Percentiles rank a stretch among this genome's conserved stretches.
These are phyloP conservation scores for Pseudogymnoascus sp. DNA, from an alignment of 2,329 filamentous ascomycete species.

Conservation along the genomic window DNA sequence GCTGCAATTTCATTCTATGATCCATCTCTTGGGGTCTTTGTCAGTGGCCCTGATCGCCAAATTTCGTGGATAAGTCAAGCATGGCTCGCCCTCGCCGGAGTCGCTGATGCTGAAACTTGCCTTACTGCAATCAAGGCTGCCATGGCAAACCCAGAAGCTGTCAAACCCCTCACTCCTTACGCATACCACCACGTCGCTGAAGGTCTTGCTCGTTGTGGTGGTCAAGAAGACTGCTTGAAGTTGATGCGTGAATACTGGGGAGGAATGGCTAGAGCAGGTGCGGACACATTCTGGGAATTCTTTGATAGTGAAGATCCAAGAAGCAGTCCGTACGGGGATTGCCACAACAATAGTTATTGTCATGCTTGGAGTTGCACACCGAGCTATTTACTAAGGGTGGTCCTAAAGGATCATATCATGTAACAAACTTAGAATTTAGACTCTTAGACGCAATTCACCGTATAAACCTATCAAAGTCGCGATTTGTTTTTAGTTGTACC, in stretches of 20 bases:
- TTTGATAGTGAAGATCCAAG: constrained; percentile 26
- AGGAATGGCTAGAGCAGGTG: constrained; percentile 28
- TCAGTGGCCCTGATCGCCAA: constrained; percentile 26
- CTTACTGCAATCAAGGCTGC: constrained; percentile 22
- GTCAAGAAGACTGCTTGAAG: constrained; percentile 24
- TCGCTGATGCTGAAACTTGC: constrained; percentile 18
- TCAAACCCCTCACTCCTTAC: constrained; percentile 30
- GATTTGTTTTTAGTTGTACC: background rate
- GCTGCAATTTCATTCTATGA: constrained; percentile 21
- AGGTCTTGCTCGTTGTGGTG: constrained; percentile 24
- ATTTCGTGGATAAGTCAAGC: constrained; percentile 29
- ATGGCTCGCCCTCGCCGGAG: constrained; percentile 28
- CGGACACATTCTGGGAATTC: constrained; percentile 32
- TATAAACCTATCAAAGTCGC: background rate
- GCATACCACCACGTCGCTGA: constrained; percentile 29
- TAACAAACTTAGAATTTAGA: background rate
- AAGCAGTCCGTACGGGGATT: constrained; percentile 30
- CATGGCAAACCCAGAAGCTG: constrained; percentile 22
- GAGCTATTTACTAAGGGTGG: constrained; percentile 26
- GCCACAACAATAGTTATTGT: constrained; percentile 30
- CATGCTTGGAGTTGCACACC: constrained; percentile 32
- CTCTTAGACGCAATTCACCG: background rate
- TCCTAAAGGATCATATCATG: constrained; percentile 13
- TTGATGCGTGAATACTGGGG: constrained; percentile 31
- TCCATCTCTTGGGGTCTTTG: constrained; percentile 19